A percentile compares a stretch with the other conserved stretches of the same genome.
phyloP scores from a whole-genome alignment of 2,329 filamentous ascomycete genomes.

The Aspergillus melleus region DNA sequence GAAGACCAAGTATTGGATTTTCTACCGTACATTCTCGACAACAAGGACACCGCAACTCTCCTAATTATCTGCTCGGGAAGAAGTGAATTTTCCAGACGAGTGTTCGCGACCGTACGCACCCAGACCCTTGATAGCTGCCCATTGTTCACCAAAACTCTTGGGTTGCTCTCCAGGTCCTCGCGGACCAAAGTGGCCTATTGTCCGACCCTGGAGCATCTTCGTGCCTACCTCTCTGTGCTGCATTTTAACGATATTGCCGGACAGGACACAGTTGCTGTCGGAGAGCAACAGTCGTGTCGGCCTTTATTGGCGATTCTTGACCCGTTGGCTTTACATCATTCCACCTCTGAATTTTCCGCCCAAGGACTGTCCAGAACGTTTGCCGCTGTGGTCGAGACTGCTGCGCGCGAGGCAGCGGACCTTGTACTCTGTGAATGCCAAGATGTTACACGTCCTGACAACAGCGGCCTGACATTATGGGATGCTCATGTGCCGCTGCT shows the following conservation, averaged over 20 bases:
- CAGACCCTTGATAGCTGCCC: conserved; percentile 28
- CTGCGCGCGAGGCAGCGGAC: conserved; percentile 28
- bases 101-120: conserved; percentile 52
- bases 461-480: conserved; percentile 40
- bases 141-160: conserved; percentile 65
- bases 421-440: conserved; percentile 45
- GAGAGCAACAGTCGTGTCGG: conserved; percentile 7
- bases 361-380: conserved; percentile 50
- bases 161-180: conserved; percentile 66
- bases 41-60: conserved; percentile 59
- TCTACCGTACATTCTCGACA: conserved; percentile 62
- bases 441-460: conserved; percentile 30
- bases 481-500: conserved; percentile 61
- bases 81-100: conserved; percentile 62
- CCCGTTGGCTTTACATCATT: conserved; percentile 41
- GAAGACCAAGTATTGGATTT: conserved; percentile 56
- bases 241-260: background rate
- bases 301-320: conserved; percentile 43
- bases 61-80: conserved; percentile 70
- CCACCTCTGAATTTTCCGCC: conserved; percentile 49
- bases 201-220: conserved; percentile 73
- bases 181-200: conserved; percentile 71
- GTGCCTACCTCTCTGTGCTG: conserved; percentile 69
- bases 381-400: conserved; percentile 40
- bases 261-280: background rate